Evolutionary conservation across 2,329 filamentous ascomycete species (phyloP), one percentile per base, ranked within the genome.

Genomic region (Rhinocladiella similis): DNA sequence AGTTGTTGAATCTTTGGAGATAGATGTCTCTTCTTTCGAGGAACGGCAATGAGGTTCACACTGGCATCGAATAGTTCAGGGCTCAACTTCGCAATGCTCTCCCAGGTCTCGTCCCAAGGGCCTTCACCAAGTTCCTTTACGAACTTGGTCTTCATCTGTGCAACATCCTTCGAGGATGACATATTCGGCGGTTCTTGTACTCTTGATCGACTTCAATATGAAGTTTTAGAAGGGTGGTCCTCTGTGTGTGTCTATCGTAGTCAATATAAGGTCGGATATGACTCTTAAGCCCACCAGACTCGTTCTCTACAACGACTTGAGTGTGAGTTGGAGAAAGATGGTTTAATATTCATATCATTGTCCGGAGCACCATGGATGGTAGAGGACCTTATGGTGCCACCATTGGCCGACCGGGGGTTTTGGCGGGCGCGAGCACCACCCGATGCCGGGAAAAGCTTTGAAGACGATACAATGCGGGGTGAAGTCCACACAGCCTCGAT

Each of bases 1-100:
- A 62, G 50, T 27, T 62, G 46, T 35, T 62, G 59, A 41, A 62
- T 54, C 41, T 62, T 59, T 20, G 53, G 56, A 35, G 59, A 59
- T 7, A 59, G 43, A 29, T 53, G 43, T 50, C 18, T 46, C 53
- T 62, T 61, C 55, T 51, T 62, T 36, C 43, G 39, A 5, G 59
- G 54, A 1, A 55, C 48, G 6, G 58, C 51, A n/a, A 61, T 57
- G 43, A 61, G 48, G 19, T 57, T 43, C 10, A 57, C 54, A 20
- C 58, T 59, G 22, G 56, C 59, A 16, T 48, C 27, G 43, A 59
- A 56, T 5, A 56, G 47, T 19, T 56, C 53, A 5, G 50, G 59
- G 36, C 56, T 57, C 41, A 59, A 49, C 50, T 54, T 50, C 29
- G 56, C 53, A 27, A 62, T 56, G 43, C 53, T 59, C 10, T 59